Conservation (phyloP, 2,329 filamentous ascomycete genomes). For the Hypoxylon sp. region DNA sequence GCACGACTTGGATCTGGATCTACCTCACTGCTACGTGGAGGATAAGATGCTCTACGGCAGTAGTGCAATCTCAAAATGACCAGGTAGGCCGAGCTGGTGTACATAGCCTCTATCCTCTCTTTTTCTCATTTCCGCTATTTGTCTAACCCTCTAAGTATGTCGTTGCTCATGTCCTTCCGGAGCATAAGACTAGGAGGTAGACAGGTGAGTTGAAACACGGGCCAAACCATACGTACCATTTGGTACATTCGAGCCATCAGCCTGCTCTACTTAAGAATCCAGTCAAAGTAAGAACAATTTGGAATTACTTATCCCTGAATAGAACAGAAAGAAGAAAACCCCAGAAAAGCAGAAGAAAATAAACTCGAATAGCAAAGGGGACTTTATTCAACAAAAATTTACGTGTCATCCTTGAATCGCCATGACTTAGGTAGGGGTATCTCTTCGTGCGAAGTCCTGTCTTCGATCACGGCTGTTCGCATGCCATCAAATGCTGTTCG, state of each 20-base stretch:
- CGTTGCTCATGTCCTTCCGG: neutral
- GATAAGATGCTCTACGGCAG: neutral
- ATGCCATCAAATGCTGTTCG: neutral
- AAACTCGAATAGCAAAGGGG: neutral
- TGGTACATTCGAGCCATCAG: too few relatives aligned
- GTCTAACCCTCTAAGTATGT: neutral
- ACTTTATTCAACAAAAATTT: neutral
- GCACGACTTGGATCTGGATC: conserved; percentile 12
- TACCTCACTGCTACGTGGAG: neutral
- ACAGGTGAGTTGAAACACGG: neutral
- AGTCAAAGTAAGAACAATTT: neutral
- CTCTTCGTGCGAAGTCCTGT: neutral
- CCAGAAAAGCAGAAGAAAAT: neutral
- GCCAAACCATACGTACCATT: too few relatives aligned
- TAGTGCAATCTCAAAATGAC: neutral
- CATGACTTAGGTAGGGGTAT: neutral
- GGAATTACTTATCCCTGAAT: neutral
- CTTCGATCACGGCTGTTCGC: neutral
- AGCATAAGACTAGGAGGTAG: neutral
- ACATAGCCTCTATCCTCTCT: neutral
- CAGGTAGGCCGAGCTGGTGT: neutral
- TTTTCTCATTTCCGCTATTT: neutral
- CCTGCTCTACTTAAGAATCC: neutral
- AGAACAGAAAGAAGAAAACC: neutral
- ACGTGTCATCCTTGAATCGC: neutral